These are phyloP conservation scores for Botrytis deweyae DNA, from an alignment of 2,329 filamentous ascomycete species.

Conservation along the genomic window DNA sequence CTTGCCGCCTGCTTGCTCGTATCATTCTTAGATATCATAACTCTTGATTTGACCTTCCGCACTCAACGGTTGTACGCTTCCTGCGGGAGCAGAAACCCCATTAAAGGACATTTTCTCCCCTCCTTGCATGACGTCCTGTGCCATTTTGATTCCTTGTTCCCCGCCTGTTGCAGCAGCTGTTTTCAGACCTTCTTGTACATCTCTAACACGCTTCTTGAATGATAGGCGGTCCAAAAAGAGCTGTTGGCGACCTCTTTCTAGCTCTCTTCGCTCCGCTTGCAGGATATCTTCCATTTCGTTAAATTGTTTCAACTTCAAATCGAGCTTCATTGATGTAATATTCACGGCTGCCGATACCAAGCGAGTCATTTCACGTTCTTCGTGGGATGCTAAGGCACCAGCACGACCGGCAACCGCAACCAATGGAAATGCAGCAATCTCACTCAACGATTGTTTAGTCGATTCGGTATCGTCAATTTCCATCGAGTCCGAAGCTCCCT, in stretches of 20 bases:
- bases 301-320: slow-evolving; percentile 94
- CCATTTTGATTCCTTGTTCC: slow-evolving; percentile 40
- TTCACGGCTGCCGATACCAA: slow-evolving; percentile 92
- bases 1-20: slow-evolving; percentile 17
- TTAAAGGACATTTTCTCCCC: slow-evolving; percentile 55
- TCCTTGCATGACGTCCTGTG: slow-evolving; percentile 37
- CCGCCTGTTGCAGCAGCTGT: slow-evolving; percentile 44
- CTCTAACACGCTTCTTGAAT: slow-evolving; percentile 83
- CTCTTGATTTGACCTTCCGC: slow-evolving; percentile 54
- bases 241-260: slow-evolving; percentile 88
- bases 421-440: slow-evolving; percentile 75
- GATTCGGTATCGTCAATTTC: slow-evolving; percentile 60
- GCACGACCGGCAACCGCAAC: slow-evolving; percentile 83
- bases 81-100: slow-evolving; percentile 42
- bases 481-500: slow-evolving; percentile 56
- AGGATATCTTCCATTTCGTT: slow-evolving; percentile 92
- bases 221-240: slow-evolving; percentile 88
- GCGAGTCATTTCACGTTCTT: slow-evolving; percentile 94
- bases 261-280: slow-evolving; percentile 85
- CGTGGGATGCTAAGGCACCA: slow-evolving; percentile 86
- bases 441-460: slow-evolving; percentile 47
- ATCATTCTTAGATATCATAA: slow-evolving; percentile 37
- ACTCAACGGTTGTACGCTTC: slow-evolving; percentile 54
- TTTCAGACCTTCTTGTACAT: slow-evolving; percentile 75
- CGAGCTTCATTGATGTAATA: slow-evolving; percentile 89